A percentile compares a stretch with the other conserved stretches of the same genome.
Conservation (phyloP, 2,329 filamentous ascomycete species). For the Aspergillus intermedius region DNA sequence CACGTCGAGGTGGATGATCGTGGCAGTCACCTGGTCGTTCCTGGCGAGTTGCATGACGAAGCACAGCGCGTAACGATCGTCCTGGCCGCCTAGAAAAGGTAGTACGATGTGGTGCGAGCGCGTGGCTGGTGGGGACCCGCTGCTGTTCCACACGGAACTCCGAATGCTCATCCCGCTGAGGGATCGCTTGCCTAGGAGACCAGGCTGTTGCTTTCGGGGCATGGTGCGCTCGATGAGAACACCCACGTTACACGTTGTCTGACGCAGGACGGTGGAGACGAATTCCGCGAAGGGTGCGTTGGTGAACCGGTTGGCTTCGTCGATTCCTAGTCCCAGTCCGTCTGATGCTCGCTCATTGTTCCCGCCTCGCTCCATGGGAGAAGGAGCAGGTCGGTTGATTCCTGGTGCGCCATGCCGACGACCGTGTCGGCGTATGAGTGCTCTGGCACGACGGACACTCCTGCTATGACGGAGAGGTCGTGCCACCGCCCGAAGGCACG, state of each 20-base stretch:
- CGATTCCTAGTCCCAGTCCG: slow-evolving; percentile 42
- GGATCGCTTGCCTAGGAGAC: slow-evolving; percentile 30
- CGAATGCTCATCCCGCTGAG: slow-evolving; percentile 55
- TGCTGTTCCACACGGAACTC: slow-evolving; percentile 45
- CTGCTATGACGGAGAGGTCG: slow-evolving; percentile 74
- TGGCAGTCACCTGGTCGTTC: slow-evolving; percentile 71
- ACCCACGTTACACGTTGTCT: slow-evolving; percentile 61
- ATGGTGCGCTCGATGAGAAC: slow-evolving; percentile 73
- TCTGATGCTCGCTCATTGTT: slow-evolving; percentile 61
- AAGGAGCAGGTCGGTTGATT: slow-evolving; percentile 66
- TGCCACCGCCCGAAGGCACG: slow-evolving; percentile 79
- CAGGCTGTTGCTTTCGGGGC: slow-evolving; percentile 15
- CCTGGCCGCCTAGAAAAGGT: slow-evolving; percentile 75
- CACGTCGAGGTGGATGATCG: slow-evolving; percentile 57
- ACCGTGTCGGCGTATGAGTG: slow-evolving; percentile 73
- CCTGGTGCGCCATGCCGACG: slow-evolving; percentile 61
- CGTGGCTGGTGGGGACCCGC: slow-evolving; percentile 42
- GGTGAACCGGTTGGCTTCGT: slow-evolving; percentile 52
- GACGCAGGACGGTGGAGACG: slow-evolving; percentile 60
- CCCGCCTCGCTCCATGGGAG: slow-evolving; percentile 88
- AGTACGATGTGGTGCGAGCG: slow-evolving; percentile 78
- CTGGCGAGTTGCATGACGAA: slow-evolving; percentile 79
- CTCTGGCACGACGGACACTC: slow-evolving; percentile 72
- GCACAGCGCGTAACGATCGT: slow-evolving; percentile 72
- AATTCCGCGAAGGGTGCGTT: slow-evolving; percentile 65